These are phyloP conservation scores for Barnettozyma californica DNA, from an alignment of 805 yeast genomes.

Conservation along the genomic window DNA sequence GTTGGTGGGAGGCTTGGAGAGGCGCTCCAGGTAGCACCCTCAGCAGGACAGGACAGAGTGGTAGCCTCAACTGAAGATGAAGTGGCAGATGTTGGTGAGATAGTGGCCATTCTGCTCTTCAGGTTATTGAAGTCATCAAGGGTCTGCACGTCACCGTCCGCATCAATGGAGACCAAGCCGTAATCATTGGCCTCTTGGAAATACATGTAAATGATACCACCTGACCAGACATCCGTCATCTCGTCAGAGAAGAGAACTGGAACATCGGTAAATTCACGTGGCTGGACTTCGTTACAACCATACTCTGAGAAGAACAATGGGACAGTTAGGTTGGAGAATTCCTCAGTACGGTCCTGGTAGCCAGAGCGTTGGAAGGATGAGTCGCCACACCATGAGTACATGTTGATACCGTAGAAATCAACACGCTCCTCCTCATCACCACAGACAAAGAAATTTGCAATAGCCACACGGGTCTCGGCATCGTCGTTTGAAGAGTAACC, in stretches of 20 bases:
- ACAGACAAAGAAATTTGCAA: slow-evolving; percentile 79
- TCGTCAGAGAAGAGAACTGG: slow-evolving; percentile 55
- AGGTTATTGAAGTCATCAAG: slow-evolving; percentile 55
- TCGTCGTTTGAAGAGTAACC: slow-evolving; percentile 90
- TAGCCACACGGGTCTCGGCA: slow-evolving; percentile 57
- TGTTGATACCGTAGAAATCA: slow-evolving; percentile 80
- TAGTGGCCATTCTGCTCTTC: slow-evolving; percentile 45
- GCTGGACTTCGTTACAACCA: slow-evolving; percentile 73
- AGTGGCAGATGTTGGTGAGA: slow-evolving; percentile 46
- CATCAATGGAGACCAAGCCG: slow-evolving; percentile 61
- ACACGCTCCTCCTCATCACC: slow-evolving; percentile 54
- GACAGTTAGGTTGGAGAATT: slow-evolving; percentile 64
- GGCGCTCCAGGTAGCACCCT: slow-evolving; percentile 60
- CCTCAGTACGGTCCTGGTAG: slow-evolving; percentile 63
- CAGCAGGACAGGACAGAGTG: slow-evolving; percentile 42
- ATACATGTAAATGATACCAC: slow-evolving; percentile 91
- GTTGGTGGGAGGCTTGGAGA: slow-evolving; percentile 69
- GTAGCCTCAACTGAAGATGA: slow-evolving; percentile 33
- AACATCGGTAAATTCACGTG: slow-evolving; percentile 76
- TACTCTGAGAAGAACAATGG: slow-evolving; percentile 86
- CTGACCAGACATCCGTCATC: slow-evolving; percentile 91
- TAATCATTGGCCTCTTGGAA: slow-evolving; percentile 78
- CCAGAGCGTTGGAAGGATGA: slow-evolving; percentile 60
- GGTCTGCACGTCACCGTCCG: slow-evolving; percentile 47
- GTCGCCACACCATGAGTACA: slow-evolving; percentile 85